Conservation (phyloP, 345 rosid genomes). For the Diplotaxis tenuifolia region DNA sequence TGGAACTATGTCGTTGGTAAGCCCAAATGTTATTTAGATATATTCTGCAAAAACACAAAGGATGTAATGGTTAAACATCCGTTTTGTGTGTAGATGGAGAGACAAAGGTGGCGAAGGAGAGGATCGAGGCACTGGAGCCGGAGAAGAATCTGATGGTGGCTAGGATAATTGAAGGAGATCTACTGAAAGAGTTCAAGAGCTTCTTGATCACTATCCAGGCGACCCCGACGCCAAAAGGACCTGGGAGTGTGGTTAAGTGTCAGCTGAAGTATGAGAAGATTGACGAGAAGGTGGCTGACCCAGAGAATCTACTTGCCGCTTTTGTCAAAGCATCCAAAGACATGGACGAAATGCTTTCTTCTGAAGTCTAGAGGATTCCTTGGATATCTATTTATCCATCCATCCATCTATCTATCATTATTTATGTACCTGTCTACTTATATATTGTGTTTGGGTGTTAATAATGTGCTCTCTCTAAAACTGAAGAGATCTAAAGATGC, state of each 20-base stretch:
- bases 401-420: not conserved
- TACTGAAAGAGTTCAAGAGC: not conserved
- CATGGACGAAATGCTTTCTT: constrained; percentile 14
- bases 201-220: not conserved
- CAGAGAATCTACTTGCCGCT: not conserved
- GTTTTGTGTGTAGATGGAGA: constrained; percentile 25
- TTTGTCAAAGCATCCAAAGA: not conserved
- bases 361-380: not conserved
- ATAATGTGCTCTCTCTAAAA: constrained; percentile 5
- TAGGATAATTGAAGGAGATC: not conserved
- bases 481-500: constrained; percentile 1
- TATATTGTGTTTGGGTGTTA: constrained; percentile 2
- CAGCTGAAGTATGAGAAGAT: constrained; percentile 16
- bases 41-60: not conserved
- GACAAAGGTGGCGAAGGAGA: not conserved
- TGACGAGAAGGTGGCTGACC: constrained; percentile 22
- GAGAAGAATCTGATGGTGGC: not conserved
- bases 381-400: not conserved
- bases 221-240: not conserved
- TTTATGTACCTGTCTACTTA: too few species aligned
- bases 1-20: constrained; percentile 44
- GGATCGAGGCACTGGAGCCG: not conserved
- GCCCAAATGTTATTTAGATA: not conserved
- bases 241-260: constrained; percentile 1
- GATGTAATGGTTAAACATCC: too few species aligned